Conservation (phyloP, 345 rosid genomes). For the Brassica cretica region DNA sequence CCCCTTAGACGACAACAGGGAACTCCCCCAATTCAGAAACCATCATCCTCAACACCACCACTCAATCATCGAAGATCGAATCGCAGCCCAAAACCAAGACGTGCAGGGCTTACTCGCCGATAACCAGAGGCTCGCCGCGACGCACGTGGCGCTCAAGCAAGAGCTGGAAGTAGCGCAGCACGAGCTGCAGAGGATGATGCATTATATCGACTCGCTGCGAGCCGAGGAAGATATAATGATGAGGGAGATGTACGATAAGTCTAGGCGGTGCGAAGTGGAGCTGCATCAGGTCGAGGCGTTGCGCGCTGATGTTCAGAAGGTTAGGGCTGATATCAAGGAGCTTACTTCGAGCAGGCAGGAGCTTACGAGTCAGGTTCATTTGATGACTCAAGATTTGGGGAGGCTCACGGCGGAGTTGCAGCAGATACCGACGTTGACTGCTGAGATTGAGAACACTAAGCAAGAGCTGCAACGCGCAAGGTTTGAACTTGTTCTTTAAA, state of each 20-base stretch:
- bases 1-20: slow-evolving; percentile 67
- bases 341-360: slow-evolving; percentile 68
- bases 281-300: slow-evolving; percentile 65
- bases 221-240: slow-evolving; percentile 76
- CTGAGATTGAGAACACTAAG: slow-evolving; percentile 75
- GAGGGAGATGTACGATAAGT: slow-evolving; percentile 88
- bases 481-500: slow-evolving; percentile 36
- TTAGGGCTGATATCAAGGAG: slow-evolving; percentile 74
- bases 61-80: slow-evolving; percentile 67
- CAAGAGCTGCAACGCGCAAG: slow-evolving; percentile 93
- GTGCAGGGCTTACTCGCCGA: slow-evolving; percentile 84
- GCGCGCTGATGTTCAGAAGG: slow-evolving; percentile 62
- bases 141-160: slow-evolving; percentile 93
- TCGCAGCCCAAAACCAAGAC: slow-evolving; percentile 83
- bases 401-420: slow-evolving; percentile 71
- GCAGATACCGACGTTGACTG: slow-evolving; percentile 66
- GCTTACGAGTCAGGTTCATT: slow-evolving; percentile 65
- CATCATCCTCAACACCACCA: slow-evolving; percentile 65
- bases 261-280: slow-evolving; percentile 61
- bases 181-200: slow-evolving; percentile 69
- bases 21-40: slow-evolving; percentile 60
- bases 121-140: slow-evolving; percentile 82
- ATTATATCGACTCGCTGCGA: slow-evolving; percentile 61
- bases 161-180: slow-evolving; percentile 84
- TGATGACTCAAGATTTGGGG: slow-evolving; percentile 70